These are phyloP conservation scores for Auriscalpium microsporum DNA, from an alignment of 768 basidiomycete genomes.

Conservation along the genomic window DNA sequence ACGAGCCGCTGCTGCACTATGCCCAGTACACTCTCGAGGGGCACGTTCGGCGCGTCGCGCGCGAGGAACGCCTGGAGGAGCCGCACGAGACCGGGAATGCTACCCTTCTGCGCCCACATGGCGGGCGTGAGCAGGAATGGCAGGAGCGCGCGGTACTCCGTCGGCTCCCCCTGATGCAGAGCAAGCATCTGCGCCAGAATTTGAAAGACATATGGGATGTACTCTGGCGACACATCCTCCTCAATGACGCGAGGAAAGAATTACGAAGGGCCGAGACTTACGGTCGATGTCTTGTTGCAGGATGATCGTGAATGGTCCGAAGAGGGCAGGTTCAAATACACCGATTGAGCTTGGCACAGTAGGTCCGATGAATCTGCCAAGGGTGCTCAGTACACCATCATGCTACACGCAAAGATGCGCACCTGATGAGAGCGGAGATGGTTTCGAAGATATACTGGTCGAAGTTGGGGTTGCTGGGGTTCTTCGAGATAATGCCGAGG, in stretches of 20 bases:
- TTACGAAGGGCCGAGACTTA: slow-evolving; percentile 28
- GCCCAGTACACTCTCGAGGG: slow-evolving; percentile 72
- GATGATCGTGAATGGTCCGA: slow-evolving; percentile 81
- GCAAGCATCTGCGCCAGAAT: slow-evolving; percentile 94
- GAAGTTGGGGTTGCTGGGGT: slow-evolving; percentile 96
- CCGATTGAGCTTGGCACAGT: slow-evolving; percentile 58
- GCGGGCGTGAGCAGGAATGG: slow-evolving; percentile 78
- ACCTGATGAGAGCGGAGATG: slow-evolving; percentile 90
- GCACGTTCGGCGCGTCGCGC: slow-evolving; percentile 65
- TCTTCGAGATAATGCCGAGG: slow-evolving; percentile 82
- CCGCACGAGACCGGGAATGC: slow-evolving; percentile 87
- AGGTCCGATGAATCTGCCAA: slow-evolving; percentile 66
- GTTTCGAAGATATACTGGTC: slow-evolving; percentile 98
- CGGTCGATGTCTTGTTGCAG: slow-evolving; percentile 91
- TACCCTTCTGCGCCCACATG: slow-evolving; percentile 91
- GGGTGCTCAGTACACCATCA: neutral
- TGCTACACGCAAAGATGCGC: slow-evolving; percentile 2
- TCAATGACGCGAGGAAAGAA: neutral
- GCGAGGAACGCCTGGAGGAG: slow-evolving; percentile 77
- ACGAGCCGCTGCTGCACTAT: slow-evolving; percentile 87
- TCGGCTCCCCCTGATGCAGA: slow-evolving; percentile 63
- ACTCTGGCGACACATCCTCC: slow-evolving; percentile 47
- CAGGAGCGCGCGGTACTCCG: slow-evolving; percentile 70
- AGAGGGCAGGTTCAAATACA: slow-evolving; percentile 73
- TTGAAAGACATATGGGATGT: slow-evolving; percentile 96